Conservation (phyloP, 768 basidiomycete species). For the Leccinellum luteum region DNA sequence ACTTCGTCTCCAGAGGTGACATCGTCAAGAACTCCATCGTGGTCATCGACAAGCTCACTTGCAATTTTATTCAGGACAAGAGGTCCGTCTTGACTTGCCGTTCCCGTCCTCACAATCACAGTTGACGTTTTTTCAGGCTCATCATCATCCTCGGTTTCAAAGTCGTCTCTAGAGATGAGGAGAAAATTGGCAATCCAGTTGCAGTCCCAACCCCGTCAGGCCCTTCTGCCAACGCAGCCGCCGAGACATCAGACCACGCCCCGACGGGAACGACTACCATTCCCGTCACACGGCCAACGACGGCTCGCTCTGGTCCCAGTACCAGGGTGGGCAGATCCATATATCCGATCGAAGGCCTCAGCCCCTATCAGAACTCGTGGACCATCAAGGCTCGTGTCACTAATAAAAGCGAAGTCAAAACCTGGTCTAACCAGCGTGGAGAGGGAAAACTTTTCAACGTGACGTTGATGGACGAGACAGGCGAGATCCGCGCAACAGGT, state of each 20-base stretch:
- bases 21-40: constrained; percentile 69
- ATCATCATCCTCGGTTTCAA: constrained; percentile 74
- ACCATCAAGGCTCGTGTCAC: constrained; percentile 94
- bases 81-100: constrained; percentile 47
- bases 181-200: constrained; percentile 74
- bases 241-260: constrained; percentile 20
- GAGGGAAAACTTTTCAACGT: constrained; percentile 95
- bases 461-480: constrained; percentile 92
- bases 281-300: constrained; percentile 17
- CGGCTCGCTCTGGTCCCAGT: constrained; percentile 12
- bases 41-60: constrained; percentile 70
- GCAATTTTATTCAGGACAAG: constrained; percentile 81
- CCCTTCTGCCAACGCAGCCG: constrained; percentile 22
- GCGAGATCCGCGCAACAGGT: constrained; percentile 86
- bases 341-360: constrained; percentile 90
- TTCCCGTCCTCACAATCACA: not conserved
- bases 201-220: constrained; percentile 37
- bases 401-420: constrained; percentile 83
- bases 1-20: constrained; percentile 59
- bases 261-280: constrained; percentile 29
- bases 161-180: constrained; percentile 47
- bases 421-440: constrained; percentile 86
- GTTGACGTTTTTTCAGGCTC: constrained; percentile 46
- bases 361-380: constrained; percentile 98
- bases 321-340: constrained; percentile 32